phyloP scores from a whole-genome alignment of 805 yeast genomes.

The Teunomyces pallodes region DNA sequence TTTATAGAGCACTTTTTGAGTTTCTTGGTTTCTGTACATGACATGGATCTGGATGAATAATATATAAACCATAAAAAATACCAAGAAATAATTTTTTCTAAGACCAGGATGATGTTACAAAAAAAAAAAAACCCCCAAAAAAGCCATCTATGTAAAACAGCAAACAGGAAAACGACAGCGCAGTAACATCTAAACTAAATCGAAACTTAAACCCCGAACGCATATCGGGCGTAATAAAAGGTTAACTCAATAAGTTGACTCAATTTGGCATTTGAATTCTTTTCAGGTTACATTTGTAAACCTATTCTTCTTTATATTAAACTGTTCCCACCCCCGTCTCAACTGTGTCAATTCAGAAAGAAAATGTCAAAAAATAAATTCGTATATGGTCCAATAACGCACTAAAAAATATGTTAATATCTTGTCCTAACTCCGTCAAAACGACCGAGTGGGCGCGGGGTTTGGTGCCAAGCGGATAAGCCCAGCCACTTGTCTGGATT shows the following conservation, averaged over 20 bases:
- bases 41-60: constrained; percentile 2
- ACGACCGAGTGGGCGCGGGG: constrained; percentile 1
- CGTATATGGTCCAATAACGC: constrained; percentile 3
- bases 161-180: constrained; percentile 1
- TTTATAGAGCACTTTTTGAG: constrained; percentile 4
- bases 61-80: constrained; percentile 2
- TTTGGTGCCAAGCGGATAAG: not conserved
- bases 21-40: constrained; percentile 4
- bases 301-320: too few relatives aligned
- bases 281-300: too few relatives aligned
- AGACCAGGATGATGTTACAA: not conserved
- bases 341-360: constrained; percentile 1
- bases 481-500: not conserved
- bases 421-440: constrained; percentile 1
- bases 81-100: constrained; percentile 2
- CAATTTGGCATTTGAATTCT: too few relatives aligned
- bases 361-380: not conserved
- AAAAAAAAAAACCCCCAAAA: not conserved
- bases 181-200: constrained; percentile 4
- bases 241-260: not conserved
- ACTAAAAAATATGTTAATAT: constrained; percentile 4
- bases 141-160: not conserved
- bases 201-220: not conserved
- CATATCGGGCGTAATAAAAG: not conserved
- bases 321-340: not conserved